Evolutionary conservation across 768 basidiomycete species (phyloP).

Genomic region (Lyophyllum semitale): DNA sequence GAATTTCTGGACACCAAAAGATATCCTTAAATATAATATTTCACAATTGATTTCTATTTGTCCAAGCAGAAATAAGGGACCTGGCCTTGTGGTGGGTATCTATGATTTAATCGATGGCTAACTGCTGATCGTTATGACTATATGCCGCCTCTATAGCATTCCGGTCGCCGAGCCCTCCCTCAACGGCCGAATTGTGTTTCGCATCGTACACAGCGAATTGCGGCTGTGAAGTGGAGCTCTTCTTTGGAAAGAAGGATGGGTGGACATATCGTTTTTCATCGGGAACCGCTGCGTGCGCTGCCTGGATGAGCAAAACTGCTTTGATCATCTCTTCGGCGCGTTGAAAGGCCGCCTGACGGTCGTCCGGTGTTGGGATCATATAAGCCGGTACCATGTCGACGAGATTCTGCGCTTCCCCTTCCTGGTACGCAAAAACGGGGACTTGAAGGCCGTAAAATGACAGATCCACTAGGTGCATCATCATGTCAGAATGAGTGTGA

Average conservation of each 20-base stretch:
- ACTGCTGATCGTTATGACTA: too few relatives aligned
- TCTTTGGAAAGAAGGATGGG: background rate
- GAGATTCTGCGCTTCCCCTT: background rate
- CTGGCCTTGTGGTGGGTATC: too few relatives aligned
- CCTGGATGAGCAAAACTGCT: background rate
- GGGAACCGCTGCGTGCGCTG: background rate
- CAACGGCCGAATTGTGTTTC: too few relatives aligned
- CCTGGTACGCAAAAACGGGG: background rate
- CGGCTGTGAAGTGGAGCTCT: background rate
- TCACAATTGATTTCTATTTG: too few relatives aligned
- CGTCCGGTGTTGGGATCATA: background rate
- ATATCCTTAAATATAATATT: too few relatives aligned
- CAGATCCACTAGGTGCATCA: background rate
- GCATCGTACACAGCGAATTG: background rate
- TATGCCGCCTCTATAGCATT: too few relatives aligned
- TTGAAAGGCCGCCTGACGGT: background rate
- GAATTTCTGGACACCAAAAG: too few relatives aligned
- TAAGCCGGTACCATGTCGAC: background rate
- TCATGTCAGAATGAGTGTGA: background rate
- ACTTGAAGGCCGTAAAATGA: background rate
- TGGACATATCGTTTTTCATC: background rate
- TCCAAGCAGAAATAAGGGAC: too few relatives aligned
- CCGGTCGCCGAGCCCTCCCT: too few relatives aligned
- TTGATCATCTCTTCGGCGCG: background rate
- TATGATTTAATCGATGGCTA: too few relatives aligned